A percentile compares a stretch with the other conserved stretches of the same genome.
These are phyloP conservation scores for Kwoniella shandongensis DNA, from an alignment of 768 basidiomycete species.

Conservation along the genomic window DNA sequence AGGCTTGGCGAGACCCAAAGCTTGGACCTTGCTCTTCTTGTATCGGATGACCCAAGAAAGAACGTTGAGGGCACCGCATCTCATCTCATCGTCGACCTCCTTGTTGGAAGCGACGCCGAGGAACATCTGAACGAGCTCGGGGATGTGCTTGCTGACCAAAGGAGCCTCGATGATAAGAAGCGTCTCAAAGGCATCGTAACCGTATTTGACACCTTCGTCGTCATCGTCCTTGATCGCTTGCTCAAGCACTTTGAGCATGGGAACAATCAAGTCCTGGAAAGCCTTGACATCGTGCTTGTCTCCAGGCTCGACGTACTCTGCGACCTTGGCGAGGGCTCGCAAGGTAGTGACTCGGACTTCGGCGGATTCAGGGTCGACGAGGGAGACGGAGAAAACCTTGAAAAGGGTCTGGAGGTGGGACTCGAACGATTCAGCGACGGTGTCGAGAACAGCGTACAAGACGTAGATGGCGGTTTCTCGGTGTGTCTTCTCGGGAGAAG, in stretches of 20 bases:
- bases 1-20: slow-evolving; percentile 72
- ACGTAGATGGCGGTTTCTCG: slow-evolving; percentile 92
- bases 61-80: slow-evolving; percentile 86
- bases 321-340: slow-evolving; percentile 84
- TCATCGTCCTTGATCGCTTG: slow-evolving; percentile 76
- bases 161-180: slow-evolving; percentile 94
- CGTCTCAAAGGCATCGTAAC: slow-evolving; percentile 95
- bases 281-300: slow-evolving; percentile 83
- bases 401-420: slow-evolving; percentile 60
- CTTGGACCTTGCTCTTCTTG: slow-evolving; percentile 95
- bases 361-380: slow-evolving; percentile 78
- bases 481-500: slow-evolving; percentile 66
- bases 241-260: slow-evolving; percentile 83
- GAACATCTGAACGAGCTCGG: slow-evolving; percentile 83
- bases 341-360: slow-evolving; percentile 90
- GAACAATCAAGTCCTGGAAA: slow-evolving; percentile 81
- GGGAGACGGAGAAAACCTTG: slow-evolving; percentile 69
- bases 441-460: slow-evolving; percentile 77
- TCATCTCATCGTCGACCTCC: slow-evolving; percentile 71
- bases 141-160: slow-evolving; percentile 82
- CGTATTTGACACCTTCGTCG: slow-evolving; percentile 76
- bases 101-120: slow-evolving; percentile 78
- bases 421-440: slow-evolving; percentile 83
- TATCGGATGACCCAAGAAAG: slow-evolving; percentile 97
- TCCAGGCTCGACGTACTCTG: slow-evolving; percentile 84